phyloP scores from a whole-genome alignment of 768 basidiomycete species.

The Lyophyllum shimeji region DNA sequence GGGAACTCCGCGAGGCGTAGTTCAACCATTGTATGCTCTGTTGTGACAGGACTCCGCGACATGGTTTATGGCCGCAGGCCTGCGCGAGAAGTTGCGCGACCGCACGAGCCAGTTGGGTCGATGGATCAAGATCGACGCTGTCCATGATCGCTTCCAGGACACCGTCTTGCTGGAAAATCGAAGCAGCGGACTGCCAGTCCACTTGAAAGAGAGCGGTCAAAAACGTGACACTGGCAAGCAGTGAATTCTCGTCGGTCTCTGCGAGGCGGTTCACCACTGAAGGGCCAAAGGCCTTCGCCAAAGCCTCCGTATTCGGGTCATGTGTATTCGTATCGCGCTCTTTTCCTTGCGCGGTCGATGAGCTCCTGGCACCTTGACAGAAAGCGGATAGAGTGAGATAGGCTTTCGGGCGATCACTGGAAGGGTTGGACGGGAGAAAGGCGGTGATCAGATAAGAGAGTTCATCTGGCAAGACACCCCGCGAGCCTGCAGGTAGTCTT shows the following conservation, averaged over 20 bases:
- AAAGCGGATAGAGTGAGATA: constrained; percentile 68
- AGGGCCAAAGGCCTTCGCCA: constrained; percentile 53
- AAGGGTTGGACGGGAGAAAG: constrained; percentile 48
- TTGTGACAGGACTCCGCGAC: constrained; percentile 59
- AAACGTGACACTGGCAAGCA: constrained; percentile 61
- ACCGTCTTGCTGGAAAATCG: constrained; percentile 65
- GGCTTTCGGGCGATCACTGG: constrained; percentile 59
- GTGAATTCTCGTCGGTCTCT: constrained; percentile 52
- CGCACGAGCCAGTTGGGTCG: constrained; percentile 48
- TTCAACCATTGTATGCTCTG: constrained; percentile 70
- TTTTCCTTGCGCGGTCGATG: constrained; percentile 33
- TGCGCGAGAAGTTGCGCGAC: constrained; percentile 76
- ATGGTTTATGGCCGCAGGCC: constrained; percentile 72
- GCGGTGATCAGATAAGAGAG: constrained; percentile 48
- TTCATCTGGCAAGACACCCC: constrained; percentile 49
- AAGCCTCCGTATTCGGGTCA: constrained; percentile 46
- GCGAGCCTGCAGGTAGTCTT: constrained; percentile 28
- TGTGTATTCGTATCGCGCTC: constrained; percentile 48
- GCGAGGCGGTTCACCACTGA: constrained; percentile 48
- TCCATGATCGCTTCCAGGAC: constrained; percentile 67
- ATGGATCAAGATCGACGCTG: constrained; percentile 62
- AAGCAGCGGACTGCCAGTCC: constrained; percentile 65
- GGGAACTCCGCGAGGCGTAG: constrained; percentile 46
- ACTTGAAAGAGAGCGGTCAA: constrained; percentile 83
- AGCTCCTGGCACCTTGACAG: constrained; percentile 57